Percentiles rank a stretch among this genome's conserved stretches.
These are phyloP conservation scores for Vigna angularis DNA, from an alignment of 306 rosid species.

Conservation along the genomic window DNA sequence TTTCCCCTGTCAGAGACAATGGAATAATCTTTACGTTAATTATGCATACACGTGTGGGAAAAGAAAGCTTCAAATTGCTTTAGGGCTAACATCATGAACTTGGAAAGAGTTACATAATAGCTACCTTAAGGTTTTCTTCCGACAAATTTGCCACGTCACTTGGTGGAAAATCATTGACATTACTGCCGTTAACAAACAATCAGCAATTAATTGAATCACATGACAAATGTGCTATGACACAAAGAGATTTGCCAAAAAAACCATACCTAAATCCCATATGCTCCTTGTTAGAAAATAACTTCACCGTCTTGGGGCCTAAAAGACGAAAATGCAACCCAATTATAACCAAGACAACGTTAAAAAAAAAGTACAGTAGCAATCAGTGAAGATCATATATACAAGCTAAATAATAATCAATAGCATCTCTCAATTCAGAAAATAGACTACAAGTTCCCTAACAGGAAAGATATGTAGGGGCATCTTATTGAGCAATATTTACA, in stretches of 20 bases:
- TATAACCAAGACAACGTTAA: constrained; percentile 22
- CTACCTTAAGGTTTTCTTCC: constrained; percentile 76
- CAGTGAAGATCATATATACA: not conserved
- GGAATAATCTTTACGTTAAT: constrained; percentile 20
- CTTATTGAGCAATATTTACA: not conserved
- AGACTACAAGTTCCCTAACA: constrained; percentile 18
- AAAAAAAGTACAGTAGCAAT: constrained; percentile 8
- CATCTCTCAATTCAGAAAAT: constrained; percentile 18
- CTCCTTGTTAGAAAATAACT: constrained; percentile 92
- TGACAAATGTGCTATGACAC: constrained; percentile 24
- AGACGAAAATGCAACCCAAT: constrained; percentile 46
- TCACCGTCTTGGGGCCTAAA: constrained; percentile 93
- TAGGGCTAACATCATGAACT: constrained; percentile 28
- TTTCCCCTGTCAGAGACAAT: constrained; percentile 70
- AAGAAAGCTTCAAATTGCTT: constrained; percentile 45
- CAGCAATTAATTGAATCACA: constrained; percentile 35
- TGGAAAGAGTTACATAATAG: constrained; percentile 15
- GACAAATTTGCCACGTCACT: constrained; percentile 72
- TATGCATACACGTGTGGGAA: not conserved
- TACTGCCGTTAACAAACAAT: constrained; percentile 65
- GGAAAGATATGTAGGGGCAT: not conserved
- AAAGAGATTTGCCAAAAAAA: constrained; percentile 29
- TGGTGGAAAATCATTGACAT: constrained; percentile 87
- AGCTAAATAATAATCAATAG: not conserved
- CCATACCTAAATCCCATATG: constrained; percentile 97